Base-by-base conservation (phyloP, 2,329 filamentous ascomycete species). In the Pseudogymnoascus sp. region DNA sequence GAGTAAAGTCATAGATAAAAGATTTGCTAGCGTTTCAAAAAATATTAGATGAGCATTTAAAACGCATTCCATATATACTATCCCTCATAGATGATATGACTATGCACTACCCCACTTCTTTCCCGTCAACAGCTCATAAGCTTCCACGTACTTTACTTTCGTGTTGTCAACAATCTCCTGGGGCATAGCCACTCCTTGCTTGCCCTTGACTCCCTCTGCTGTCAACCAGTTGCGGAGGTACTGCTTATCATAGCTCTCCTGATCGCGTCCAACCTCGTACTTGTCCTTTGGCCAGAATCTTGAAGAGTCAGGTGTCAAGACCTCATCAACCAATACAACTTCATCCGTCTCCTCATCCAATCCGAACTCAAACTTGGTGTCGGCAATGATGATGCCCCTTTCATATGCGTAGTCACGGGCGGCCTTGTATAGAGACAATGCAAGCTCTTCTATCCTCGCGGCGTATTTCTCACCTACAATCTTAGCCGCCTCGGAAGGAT, bases 231-330 rank as follows among this genome's bases (percentile, higher is more conserved):
- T 87, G 37, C 93, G 81, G 68, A 96, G 75, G 71, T 83, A 87
- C 77, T 93, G 89, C 81, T 97, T 97, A 74, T 97, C 93, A 69
- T 93, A 95, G 76, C 90, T 95, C 63, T 88, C 83, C 78, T 96
- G 91, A 64, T 88, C 82, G 66, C 81, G 81, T 1, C 93, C 92
- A 16, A 89, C 76, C 72, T 86, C 82, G 73, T 93, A 96, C 54
- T 81, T 81, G 47, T 86, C 86, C 67, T 82, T 84, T 0, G 87
- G 86, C 93, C 93, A 97, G 81, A 96, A 96, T 14, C 93, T 84
- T 61, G 89, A 93, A 63, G 84, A 88, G 74, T 91, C 88, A 2
- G 92, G 91, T 6, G 91, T 96, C 65, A 90, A 75, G 4, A 91
- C 85, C 73, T 89, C 89, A 75, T 88, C 88, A 1, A 89, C 82